Evolutionary conservation across 1,139 yeast species (phyloP), one percentile per base, ranked within the genome.

Genomic region (Candida neerlandica): DNA sequence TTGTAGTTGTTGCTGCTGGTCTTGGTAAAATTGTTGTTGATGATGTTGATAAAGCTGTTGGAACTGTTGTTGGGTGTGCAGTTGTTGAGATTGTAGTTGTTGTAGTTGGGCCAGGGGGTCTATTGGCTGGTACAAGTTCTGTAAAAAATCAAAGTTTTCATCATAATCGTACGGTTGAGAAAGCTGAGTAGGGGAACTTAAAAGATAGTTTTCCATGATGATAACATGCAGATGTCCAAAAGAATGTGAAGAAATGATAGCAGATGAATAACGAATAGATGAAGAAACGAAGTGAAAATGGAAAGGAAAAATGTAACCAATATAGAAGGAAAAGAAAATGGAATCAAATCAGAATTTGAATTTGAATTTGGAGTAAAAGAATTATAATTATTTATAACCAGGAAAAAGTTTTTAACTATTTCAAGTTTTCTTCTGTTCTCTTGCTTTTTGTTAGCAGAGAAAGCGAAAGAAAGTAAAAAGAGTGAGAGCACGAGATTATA

Each of bases 171-270:
- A 66, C 37, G 69, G 73, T 55, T 72, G 76, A 9, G 71, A 60
- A 56, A 67, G 63, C 62, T 65, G 75, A 34, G 73, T 63, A 18
- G 80, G 80, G 37, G 78, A 73, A 61, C 79, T 73, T 73, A 75
- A 67, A 47, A 75, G 67, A 57, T 66, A 74, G 55, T 74, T 73
- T 51, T 75, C 80, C 80, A 75, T 75, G 16, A 34, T 52, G 42
- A 23, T 37, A 37, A 12, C 41, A 37, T 37, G 41, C 10, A 37
- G 21, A 21, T 34, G 15, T 21, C 6, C 5, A 11, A n/a, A 37
- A 9, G 16, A 16, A 35, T 19, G 26, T n/a, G 26, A 4, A 7
- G 21, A n/a, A n/a, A 37, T n/a, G 14, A 37, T 10, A n/a, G 4
- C 15, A 37, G 15, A 23, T 34, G 40, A 35, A 35, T 11, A 16